Base-by-base conservation (phyloP, 2,329 filamentous ascomycete genomes). In the Colletotrichum viniferum region DNA sequence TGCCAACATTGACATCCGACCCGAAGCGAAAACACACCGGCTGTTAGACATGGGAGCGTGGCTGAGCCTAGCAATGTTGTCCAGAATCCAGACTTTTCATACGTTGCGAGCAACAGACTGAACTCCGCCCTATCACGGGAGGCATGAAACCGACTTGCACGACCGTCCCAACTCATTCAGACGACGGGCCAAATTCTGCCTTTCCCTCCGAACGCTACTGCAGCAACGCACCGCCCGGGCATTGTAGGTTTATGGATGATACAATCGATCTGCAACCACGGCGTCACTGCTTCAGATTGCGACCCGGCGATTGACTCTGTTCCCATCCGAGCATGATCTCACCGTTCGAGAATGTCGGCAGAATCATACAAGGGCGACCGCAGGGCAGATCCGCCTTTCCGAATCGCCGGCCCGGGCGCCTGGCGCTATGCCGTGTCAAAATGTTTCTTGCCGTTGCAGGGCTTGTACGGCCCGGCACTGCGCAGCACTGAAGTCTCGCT, bases 261-360 rank as follows among this genome's bases (percentile, higher is more conserved):
- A 76, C 73, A 73, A 73, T 18, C 36, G 73, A 76, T 76, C 73
- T 76, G 69, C 73, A 76, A 56, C 73, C 73, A 56, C 21, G 58
- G 69, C 73, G 69, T 73, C 69, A 73, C 73, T 69, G 73, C 69
- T 60, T 76, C 73, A 76, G 69, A 69, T 52, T 52, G 24, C 24
- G 28, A 61, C 24, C 30, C 43, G 56, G 36, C 62, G 62, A 56
- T 48, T 58, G 32, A 32, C 9, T 32, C 62, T 75, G 30, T 34
- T 43, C 61, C 36, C 63, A 30, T 36, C 58, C 43, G 26, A 30
- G 73, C 69, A 75, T 68, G 43, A 38, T 67, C 64, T 64, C 38
- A 64, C 28, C 62, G 48, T 75, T 73, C 60, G 56, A 73, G 64
- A 60, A 76, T 60, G 21, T 43, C 32, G 30, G 69, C 67, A 56